Evolutionary conservation across 345 rosid genomes (phyloP), one percentile per base, ranked within the genome.

Genomic region (Aurinia saxatilis): DNA sequence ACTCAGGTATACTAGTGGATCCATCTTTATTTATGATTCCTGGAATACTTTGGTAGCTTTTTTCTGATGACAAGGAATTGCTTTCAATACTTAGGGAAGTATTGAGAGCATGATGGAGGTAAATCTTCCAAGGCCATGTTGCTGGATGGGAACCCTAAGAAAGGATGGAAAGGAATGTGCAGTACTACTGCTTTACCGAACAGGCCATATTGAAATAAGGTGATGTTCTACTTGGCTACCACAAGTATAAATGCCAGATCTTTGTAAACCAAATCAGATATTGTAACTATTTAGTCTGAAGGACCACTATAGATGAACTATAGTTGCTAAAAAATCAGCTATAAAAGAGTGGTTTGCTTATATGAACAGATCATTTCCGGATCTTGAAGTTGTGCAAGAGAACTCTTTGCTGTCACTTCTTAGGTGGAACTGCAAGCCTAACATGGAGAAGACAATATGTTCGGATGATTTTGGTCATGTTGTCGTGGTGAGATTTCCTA

Each of bases 181-280:
- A 60, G 73, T 89, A 60, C 74, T 85, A 56, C 59, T 81, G 30
- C 74, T 92, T 34, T 87, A 80, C 74, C 77, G 57, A 75, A 85
- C 90, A 59, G 96, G 97, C 40, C 79, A 61, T 34, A 70, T 89
- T 66, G 97, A 89, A 71, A 82, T 84, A 74, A 82, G 97, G 98
- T 82, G 53, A 62, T 53, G 46, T 54, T 56, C 38, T 30, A 33
- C 25, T 36, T 52, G 49, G 27, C 52, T 50, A 48, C 12, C 25
- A 21, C 39, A 41, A 57, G 59, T 21, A 21, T 21, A 21, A 1
- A 47, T 29, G 57, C 47, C 52, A 45, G 44, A 48, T 55, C 19
- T 12, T 21, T 47, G 63, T 46, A 38, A n/a, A 33, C 38, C 63
- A 70, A 60, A 45, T 47, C 17, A 16, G 38, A 1, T 53, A 14